Conservation (phyloP, 2,329 filamentous ascomycete species). For the Phaeosphaeria sp. region DNA sequence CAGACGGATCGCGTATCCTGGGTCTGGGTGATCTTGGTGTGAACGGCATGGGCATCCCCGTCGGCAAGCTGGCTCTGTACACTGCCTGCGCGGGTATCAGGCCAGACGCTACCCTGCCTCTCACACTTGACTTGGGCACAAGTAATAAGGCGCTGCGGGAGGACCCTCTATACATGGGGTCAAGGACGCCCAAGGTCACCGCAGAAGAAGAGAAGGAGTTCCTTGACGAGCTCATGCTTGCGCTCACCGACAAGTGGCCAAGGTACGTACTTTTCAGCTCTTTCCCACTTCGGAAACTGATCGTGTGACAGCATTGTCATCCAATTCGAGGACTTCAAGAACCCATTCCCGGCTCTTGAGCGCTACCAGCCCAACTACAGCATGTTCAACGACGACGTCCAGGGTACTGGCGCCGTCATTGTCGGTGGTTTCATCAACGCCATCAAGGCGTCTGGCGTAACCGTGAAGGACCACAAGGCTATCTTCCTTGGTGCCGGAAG, state of each 20-base stretch:
- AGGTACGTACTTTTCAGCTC: constrained; percentile 55
- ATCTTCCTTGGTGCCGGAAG: constrained; percentile 97
- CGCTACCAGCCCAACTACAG: constrained; percentile 88
- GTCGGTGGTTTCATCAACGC: constrained; percentile 78
- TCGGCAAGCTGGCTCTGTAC: constrained; percentile 95
- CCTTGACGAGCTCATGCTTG: constrained; percentile 96
- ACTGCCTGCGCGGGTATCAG: constrained; percentile 94
- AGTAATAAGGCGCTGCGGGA: constrained; percentile 69
- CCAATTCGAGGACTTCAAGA: constrained; percentile 98
- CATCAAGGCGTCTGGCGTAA: constrained; percentile 85
- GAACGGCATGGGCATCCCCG: constrained; percentile 97
- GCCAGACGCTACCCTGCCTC: constrained; percentile 71
- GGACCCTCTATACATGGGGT: constrained; percentile 90
- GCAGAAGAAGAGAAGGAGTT: constrained; percentile 84
- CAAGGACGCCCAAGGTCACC: constrained; percentile 80
- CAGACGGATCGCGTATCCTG: constrained; percentile 90
- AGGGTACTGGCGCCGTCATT: constrained; percentile 95
- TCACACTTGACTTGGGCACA: constrained; percentile 69
- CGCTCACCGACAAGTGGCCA: constrained; percentile 78
- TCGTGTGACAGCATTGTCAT: constrained; percentile 68
- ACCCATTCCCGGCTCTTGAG: constrained; percentile 91
- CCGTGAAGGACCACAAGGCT: constrained; percentile 87
- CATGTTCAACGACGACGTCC: constrained; percentile 99
- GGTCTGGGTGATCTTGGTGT: constrained; percentile 94
- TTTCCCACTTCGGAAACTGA: constrained; percentile 34